These are phyloP conservation scores for Aspergillus mulundensis DNA, from an alignment of 495 filamentous ascomycete genomes.

Conservation along the genomic window DNA sequence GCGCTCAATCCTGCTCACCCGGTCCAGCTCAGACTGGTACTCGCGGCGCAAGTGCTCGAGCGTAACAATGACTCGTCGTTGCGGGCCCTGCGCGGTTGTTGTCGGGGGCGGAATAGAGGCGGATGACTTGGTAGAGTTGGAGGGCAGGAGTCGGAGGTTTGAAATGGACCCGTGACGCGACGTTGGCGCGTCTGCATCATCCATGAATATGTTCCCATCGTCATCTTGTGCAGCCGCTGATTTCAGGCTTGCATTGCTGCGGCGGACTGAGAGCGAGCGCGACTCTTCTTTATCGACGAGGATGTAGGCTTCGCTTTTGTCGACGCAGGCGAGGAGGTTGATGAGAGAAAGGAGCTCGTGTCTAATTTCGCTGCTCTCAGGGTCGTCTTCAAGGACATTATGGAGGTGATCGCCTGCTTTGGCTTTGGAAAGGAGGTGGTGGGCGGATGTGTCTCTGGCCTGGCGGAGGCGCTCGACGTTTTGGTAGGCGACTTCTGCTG, in stretches of 20 bases:
- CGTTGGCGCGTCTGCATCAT: conserved; percentile 22
- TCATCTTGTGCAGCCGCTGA: conserved; percentile 26
- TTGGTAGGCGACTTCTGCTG: conserved; percentile 70
- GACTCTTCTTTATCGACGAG: conserved; percentile 46
- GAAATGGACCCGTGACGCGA: conserved; percentile 15
- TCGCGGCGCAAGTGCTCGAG: conserved; percentile 77
- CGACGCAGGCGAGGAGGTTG: conserved; percentile 83
- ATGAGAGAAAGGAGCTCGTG: conserved; percentile 77
- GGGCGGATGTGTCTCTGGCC: conserved; percentile 48
- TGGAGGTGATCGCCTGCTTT: conserved; percentile 49
- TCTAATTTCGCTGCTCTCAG: conserved; percentile 50
- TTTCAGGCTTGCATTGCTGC: conserved; percentile 23
- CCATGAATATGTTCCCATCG: conserved; percentile 43
- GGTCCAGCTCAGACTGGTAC: conserved; percentile 84
- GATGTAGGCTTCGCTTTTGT: conserved; percentile 71
- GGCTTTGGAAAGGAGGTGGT: conserved; percentile 29
- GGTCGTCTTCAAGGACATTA: conserved; percentile 46
- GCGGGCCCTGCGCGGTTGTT: conserved; percentile 14
- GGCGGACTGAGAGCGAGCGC: conserved; percentile 9
- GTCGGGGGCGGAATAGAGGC: conserved; percentile 13
- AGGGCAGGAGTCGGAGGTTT: neutral
- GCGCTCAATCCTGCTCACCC: conserved; percentile 57
- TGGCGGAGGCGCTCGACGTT: conserved; percentile 54
- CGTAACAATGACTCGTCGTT: conserved; percentile 59
- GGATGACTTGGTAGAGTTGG: neutral